Evolutionary conservation across 2,329 filamentous ascomycete genomes (phyloP), one percentile per base, ranked within the genome.

Genomic region (Atkinsonella hypoxylon): DNA sequence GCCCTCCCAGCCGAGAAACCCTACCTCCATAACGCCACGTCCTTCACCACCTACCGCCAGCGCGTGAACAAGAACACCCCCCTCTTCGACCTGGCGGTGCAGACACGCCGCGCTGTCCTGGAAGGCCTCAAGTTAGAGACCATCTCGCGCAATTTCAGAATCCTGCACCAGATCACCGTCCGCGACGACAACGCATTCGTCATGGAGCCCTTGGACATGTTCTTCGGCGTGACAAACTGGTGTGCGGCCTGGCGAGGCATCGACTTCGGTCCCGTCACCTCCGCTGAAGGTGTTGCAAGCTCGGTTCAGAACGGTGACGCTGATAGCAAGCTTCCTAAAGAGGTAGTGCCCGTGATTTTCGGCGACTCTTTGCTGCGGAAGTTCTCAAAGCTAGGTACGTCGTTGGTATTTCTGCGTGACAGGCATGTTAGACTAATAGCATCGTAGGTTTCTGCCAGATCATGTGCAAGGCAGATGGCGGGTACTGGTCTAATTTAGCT

Each of bases 121-220:
- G 38, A 55, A 10, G 44, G 40, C 18, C 6, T 50, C 3, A 43
- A 47, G 72, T 34, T 64, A 59, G 54, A 48, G 1, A 48, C 38
- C 26, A 44, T 55, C 6, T 53, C 56, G 43, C 45, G 54, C 10
- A 43, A 43, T 17, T 34, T 55, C 1, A 51, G 55, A 2, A 51
- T 58, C 0, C 36, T 48, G 6, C 48, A 50, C 17, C 51, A 58
- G 30, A 53, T 53, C 1, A 31, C 30, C 7, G 12, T 18, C 8
- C 22, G 51, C 2, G 42, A 47, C 5, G 42, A 53, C 2, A 13
- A n/a, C 4, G 45, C 57, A 22, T 54, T 52, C 17, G 45, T 55
- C 1, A 53, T 55, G 17, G 57, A 57, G 53, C 56, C 57, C 2
- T 54, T 51, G 9, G 57, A 59, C 11, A 39, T 52, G 22, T 50